Evolutionary conservation across 1,284 basidiomycete species (phyloP).

Genomic region (Ustilago esculenta): DNA sequence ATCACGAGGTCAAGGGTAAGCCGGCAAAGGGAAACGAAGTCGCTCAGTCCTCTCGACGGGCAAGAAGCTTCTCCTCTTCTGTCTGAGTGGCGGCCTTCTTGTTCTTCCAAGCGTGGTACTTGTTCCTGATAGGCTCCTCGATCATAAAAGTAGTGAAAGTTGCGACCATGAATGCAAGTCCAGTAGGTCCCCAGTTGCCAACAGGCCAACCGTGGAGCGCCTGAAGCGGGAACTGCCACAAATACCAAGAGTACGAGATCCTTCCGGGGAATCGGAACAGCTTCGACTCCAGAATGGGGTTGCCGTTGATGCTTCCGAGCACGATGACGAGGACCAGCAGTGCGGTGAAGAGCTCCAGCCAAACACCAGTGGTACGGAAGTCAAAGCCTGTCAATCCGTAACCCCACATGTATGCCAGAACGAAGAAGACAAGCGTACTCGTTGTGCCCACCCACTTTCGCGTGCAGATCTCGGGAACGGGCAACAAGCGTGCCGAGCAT

Average conservation of each 20-base stretch:
- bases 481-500: conserved; percentile 23
- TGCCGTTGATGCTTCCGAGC: conserved; percentile 31
- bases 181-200: conserved; percentile 25
- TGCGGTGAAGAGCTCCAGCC: conserved; percentile 26
- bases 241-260: conserved; percentile 38
- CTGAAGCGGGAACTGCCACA: conserved; percentile 41
- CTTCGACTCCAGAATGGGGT: conserved; percentile 33
- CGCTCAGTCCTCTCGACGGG: conserved; percentile 23
- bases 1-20: too few relatives aligned
- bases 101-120: conserved; percentile 31
- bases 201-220: conserved; percentile 20
- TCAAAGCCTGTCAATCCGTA: conserved; percentile 14
- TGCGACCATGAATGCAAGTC: conserved; percentile 27
- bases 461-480: conserved; percentile 15
- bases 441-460: conserved; percentile 12
- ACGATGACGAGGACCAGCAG: conserved; percentile 15
- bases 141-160: conserved; percentile 37
- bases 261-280: conserved; percentile 31
- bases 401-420: conserved; percentile 23
- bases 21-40: too few relatives aligned
- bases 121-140: conserved; percentile 38
- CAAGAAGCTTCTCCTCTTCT: conserved; percentile 17
- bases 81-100: conserved; percentile 2
- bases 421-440: conserved; percentile 22
- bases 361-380: conserved; percentile 26